Evolutionary conservation across 176 grass and related monocot species (phyloP), one percentile per base, ranked within the genome.

Genomic region (Bothriochloa decipiens): DNA sequence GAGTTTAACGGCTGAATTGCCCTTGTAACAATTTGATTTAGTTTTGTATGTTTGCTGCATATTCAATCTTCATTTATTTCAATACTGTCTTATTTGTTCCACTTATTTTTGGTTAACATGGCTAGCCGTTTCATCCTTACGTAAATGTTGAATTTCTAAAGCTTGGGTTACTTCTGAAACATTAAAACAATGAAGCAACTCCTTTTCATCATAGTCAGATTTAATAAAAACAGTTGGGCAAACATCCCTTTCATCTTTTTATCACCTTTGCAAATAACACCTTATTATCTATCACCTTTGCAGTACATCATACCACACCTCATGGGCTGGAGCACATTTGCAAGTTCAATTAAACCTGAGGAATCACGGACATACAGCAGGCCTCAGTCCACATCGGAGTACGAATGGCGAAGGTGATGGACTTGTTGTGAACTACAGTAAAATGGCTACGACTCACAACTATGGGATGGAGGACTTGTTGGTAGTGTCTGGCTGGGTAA

Each of bases 291-390:
- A 32, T 84, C 65, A 4, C 7, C 13, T 74, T 18, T 89, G 81
- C 96, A 99, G 96, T 99, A 88, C 87, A 87, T 99, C n/a, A 81
- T 94, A 76, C 96, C 96, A 23, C 87, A 94, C 42, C 81, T 99
- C 27, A 91, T 99, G 88, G 96, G 96, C 66, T 99, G 89, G 96
- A 91, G 94, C 75, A 81, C 88, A 29, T 99, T 96, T 46, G 52
- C 86, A 69, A 96, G 85, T 85, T 87, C 93, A 40, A 91, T 98
- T 23, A 88, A 87, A 81, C 93, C 93, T 0, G 91, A 90, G 27
- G 84, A 91, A 5, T 84, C 90, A 29, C 77, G 37, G 39, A 2
- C 70, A 14, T 83, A 69, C 62, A 92, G 10, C 82, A 92, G 81
- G 35, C 75, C 76, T 8, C 81, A 89, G 16, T 94, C 87, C 6